These are phyloP conservation scores for Alternaria longipes DNA, from an alignment of 2,329 filamentous ascomycete genomes.

Conservation along the genomic window DNA sequence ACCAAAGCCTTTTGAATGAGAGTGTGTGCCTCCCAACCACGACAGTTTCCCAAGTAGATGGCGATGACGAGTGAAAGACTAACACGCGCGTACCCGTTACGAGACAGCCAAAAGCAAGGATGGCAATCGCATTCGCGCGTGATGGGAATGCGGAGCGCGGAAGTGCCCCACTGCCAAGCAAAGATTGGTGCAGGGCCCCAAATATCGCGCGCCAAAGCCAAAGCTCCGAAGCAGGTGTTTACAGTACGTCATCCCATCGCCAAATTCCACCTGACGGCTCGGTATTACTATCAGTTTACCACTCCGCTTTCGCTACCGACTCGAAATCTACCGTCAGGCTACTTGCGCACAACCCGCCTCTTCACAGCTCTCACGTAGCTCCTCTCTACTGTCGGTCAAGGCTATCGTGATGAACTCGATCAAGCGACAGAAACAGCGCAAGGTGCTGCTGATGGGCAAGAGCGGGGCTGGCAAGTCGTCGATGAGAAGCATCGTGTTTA, in stretches of 20 bases:
- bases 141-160: constrained; percentile 11
- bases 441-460: constrained; percentile 76
- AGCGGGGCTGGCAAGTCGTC: constrained; percentile 97
- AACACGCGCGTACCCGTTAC: neutral
- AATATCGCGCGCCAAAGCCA: constrained; percentile 10
- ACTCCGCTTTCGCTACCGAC: constrained; percentile 3
- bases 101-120: constrained; percentile 9
- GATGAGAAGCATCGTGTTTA: constrained; percentile 99
- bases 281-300: neutral
- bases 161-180: constrained; percentile 22
- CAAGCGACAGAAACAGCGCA: constrained; percentile 63
- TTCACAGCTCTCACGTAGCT: neutral
- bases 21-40: neutral
- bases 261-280: neutral
- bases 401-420: constrained; percentile 45
- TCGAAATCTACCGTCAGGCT: neutral
- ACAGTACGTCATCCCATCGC: constrained; percentile 24
- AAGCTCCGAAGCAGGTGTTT: constrained; percentile 22
- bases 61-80: neutral
- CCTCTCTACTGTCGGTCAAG: neutral
- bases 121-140: constrained; percentile 9
- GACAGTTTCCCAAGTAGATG: neutral
- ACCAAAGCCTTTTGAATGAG: constrained; percentile 7
- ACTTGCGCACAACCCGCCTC: neutral
- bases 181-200: constrained; percentile 6